These are phyloP conservation scores for Globisporangium carolinianum DNA, from an alignment of 352 stramenopile genomes.

Conservation along the genomic window DNA sequence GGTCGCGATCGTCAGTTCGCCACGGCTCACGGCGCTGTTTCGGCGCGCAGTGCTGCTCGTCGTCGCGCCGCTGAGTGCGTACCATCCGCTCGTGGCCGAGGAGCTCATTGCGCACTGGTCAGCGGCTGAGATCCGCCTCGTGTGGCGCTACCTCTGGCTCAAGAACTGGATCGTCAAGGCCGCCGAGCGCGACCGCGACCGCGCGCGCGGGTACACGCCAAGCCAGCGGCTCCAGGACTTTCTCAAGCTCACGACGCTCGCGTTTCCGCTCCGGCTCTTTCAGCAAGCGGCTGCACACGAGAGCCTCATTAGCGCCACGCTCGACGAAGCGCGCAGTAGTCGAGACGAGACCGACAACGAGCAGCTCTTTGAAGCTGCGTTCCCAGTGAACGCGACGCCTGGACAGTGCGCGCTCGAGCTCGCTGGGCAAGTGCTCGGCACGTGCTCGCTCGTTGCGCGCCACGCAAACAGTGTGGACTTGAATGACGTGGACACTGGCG, in stretches of 20 bases:
- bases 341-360: slow-evolving; percentile 12
- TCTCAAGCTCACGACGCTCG: slow-evolving; percentile 61
- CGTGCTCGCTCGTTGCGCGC: slow-evolving; percentile 38
- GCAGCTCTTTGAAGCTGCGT: slow-evolving; percentile 55
- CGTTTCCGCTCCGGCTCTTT: slow-evolving; percentile 65
- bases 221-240: slow-evolving; percentile 62
- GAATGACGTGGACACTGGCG: too few species aligned
- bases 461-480: slow-evolving; percentile 15
- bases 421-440: slow-evolving; percentile 56
- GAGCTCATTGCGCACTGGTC: slow-evolving; percentile 80
- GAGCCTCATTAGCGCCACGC: slow-evolving; percentile 52
- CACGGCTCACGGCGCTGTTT: slow-evolving; percentile 65
- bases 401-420: slow-evolving; percentile 67
- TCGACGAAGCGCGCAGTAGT: slow-evolving; percentile 36
- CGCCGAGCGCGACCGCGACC: slow-evolving; percentile 66
- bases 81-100: slow-evolving; percentile 73
- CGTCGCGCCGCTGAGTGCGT: slow-evolving; percentile 57
- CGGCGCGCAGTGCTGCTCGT: slow-evolving; percentile 79
- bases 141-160: slow-evolving; percentile 82
- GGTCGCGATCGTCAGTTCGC: slow-evolving; percentile 38
- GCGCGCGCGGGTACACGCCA: slow-evolving; percentile 52
- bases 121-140: slow-evolving; percentile 58
- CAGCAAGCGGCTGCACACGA: slow-evolving; percentile 69
- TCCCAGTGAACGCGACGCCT: slow-evolving; percentile 58
- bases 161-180: slow-evolving; percentile 82